phyloP scores from a whole-genome alignment of 371 early-diverging fungal genomes.

The Mycotypha africana region DNA sequence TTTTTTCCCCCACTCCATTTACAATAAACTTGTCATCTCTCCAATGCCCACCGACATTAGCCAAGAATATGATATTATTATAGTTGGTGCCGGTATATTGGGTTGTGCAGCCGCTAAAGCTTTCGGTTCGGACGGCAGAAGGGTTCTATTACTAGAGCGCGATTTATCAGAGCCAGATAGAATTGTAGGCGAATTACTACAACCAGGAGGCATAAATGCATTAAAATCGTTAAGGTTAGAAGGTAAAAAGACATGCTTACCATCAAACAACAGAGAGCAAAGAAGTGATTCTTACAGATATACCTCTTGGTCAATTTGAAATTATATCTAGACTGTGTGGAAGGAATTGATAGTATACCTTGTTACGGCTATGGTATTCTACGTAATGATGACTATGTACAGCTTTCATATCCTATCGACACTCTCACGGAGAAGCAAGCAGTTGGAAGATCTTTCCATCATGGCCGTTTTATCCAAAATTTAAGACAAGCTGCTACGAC shows the following conservation, averaged over 20 bases:
- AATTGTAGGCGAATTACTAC: constrained; percentile 92
- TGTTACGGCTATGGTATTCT: constrained; percentile 85
- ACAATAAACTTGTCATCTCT: too few species aligned
- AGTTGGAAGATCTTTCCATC: constrained; percentile 85
- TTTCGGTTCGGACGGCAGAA: constrained; percentile 66
- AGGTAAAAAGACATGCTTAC: constrained; percentile 23
- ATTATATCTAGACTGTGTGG: constrained; percentile 61
- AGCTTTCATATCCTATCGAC: constrained; percentile 58
- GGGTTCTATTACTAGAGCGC: constrained; percentile 72
- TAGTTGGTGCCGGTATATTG: constrained; percentile 87
- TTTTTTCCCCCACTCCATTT: too few species aligned
- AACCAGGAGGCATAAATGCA: constrained; percentile 86
- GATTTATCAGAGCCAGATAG: constrained; percentile 88
- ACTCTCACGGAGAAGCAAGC: constrained; percentile 41
- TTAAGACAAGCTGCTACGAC: constrained; percentile 65
- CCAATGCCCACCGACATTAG: neutral
- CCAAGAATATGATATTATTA: constrained; percentile 61
- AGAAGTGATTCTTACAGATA: neutral
- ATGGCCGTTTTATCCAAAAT: constrained; percentile 88
- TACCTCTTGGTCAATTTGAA: neutral
- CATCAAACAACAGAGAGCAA: neutral
- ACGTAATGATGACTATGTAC: constrained; percentile 44
- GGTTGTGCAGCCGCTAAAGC: constrained; percentile 79
- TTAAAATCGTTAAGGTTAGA: constrained; percentile 68
- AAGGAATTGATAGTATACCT: constrained; percentile 82